Evolutionary conservation across 2,329 filamentous ascomycete species (phyloP), one percentile per base, ranked within the genome.

Genomic region (Didymella pomorum): DNA sequence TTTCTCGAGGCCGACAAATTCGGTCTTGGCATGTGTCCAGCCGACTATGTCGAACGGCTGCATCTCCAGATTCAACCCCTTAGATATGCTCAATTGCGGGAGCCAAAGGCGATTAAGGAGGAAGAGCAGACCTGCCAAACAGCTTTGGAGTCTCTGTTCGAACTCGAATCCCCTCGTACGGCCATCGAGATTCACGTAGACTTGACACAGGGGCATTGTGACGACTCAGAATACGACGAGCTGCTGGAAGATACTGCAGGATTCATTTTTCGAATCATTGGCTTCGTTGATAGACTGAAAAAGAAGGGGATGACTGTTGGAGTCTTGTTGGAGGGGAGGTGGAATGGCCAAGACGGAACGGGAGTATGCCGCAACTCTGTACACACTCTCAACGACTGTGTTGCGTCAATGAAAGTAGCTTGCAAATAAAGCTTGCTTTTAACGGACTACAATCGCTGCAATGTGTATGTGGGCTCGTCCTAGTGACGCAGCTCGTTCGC

Each of bases 31-130:
- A 55, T 62, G 33, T 31, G 49, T 20, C 62, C 67, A 11, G 59
- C 60, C 11, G 9, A 55, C 18, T 62, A 68, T 33, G 45, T 59
- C 4, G 58, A 65, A 25, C 57, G 43, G 0, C 33, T 67, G 41
- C 59, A 61, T 14, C 41, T 67, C 43, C 61, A 64, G 23, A 54
- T 67, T 10, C 57, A 47, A 28, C 65, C 61, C 23, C 56, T 66
- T 41, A 45, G 28, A 14, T 54, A 53, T n/a, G 53, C 56, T 5
- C 56, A 58, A 1, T 21, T 58, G 35, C 41, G 45, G 16, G 28
- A 35, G 11, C 29, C 11, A 2, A 42, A 52, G 12, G 37, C 39
- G 4, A 49, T 26, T 21, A 11, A 29, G 2, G 23, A n/a, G 5
- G 49, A 58, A 18, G 29, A 49, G 7, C 16, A 7, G 0, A 25